Evolutionary conservation across 1,139 yeast genomes (phyloP), one percentile per base, ranked within the genome.

Genomic region (Debaryomyces singareniensis): DNA sequence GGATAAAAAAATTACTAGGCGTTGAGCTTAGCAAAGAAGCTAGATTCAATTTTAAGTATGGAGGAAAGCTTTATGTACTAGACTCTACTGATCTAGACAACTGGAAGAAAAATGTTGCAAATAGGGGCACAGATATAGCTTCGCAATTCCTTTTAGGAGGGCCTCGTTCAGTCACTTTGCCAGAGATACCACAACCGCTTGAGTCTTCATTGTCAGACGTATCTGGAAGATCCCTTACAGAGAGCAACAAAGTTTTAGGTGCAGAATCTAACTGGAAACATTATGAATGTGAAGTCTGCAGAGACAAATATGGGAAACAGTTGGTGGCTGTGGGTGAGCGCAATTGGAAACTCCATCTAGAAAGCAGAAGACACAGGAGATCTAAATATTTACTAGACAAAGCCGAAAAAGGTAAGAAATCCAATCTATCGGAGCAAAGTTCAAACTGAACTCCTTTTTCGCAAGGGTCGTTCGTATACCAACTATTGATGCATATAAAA

Each of bases 1-100:
- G 97, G 96, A 89, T 91, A 37, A 70, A 70, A 30, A 84, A 82
- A 43, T 64, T 79, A 34, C 59, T 91, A 20, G 67, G 78, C 3
- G 75, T 79, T 1, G 87, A 82, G 49, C 56, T 82, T 14, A 54
- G 58, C 9, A 67, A 67, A 32, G 82, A 76, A 35, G 45, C 60
- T 1, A 45, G 67, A n/a, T 71, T 71, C 36, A 49, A 56, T 6
- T 71, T 58, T 50, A 53, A 61, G 26, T 66, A 74, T 38, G 83
- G 83, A 1, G 89, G 89, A 0, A 68, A 71, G 29, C 52, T 84
- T 18, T 85, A 73, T 38, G 44, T 85, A 1, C 55, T 89, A 9
- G 83, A 91, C 56, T 93, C 98, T 1, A 74, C 93, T 0, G 78
- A 87, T 48, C 54, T 87, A 32, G 20, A 42, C 0, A 34, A 52